Base-by-base conservation (phyloP, 106 monocot species). In the Allium cepa region DNA sequence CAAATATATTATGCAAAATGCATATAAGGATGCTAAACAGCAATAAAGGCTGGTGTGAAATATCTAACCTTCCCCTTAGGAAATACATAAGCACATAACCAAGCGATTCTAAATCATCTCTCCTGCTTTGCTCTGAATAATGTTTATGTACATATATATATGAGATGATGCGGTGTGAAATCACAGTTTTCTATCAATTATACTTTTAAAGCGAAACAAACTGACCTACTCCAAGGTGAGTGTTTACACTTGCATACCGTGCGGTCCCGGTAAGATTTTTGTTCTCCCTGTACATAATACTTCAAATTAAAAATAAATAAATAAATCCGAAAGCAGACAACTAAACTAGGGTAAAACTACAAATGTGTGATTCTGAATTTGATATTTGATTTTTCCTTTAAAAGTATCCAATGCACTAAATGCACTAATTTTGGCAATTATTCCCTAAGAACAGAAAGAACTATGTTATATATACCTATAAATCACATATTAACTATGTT, bases 41-140 rank as follows among this genome's bases (percentile, higher is more conserved):
- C 65, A 49, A 63, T 22, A 12, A 53, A 45, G 28, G 16, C 8
- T 55, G 15, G 15, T 46, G 27, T 28, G 49, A 50, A 14, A 18
- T 58, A 72, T 66, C 72, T 50, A 60, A 94, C 94, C 94, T 94
- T 85, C 94, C 94, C 71, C 90, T 83, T 71, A 94, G 68, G 66
- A 94, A 94, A 79, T 94, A 94, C 90, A 94, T 94, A 18, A 94
- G 87, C 57, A 94, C 90, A 75, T 94, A 94, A 62, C 90, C 94
- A 71, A 94, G 90, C 72, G 94, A 94, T 77, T 91, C 91, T 60
- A 91, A 58, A 81, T 94, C 94, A 82, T 94, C 94, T 62, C 94
- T 87, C 72, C 94, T 87, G 78, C 94, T 94, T 80, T 94, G 94
- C 67, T 94, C 94, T 94, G 78, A n/a, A 46, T 28, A 8, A 36